Conservation (phyloP, 805 yeast species). For the Ogataea ganodermae region DNA sequence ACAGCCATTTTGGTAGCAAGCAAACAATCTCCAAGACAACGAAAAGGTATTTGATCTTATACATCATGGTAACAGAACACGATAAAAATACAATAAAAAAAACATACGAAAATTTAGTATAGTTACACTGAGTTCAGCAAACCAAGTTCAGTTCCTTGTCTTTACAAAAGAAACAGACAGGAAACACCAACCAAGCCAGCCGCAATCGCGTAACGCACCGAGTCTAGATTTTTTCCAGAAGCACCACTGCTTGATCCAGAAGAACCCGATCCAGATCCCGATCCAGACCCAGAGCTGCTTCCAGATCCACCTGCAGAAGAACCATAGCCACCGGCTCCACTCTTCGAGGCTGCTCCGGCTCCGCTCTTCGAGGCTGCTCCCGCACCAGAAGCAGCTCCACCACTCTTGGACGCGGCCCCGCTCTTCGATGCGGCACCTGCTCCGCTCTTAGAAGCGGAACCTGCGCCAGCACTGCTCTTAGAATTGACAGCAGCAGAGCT, state of each 20-base stretch:
- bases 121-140: too few relatives aligned
- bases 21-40: not conserved
- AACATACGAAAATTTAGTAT: not conserved
- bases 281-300: constrained; percentile 2
- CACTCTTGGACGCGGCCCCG: constrained; percentile 19
- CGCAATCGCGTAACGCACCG: constrained; percentile 19
- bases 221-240: constrained; percentile 16
- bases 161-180: constrained; percentile 27
- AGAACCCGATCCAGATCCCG: constrained; percentile 10
- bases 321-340: constrained; percentile 8
- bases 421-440: constrained; percentile 11
- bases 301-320: constrained; percentile 8
- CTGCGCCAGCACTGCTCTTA: constrained; percentile 11
- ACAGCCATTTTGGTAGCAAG: not conserved
- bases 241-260: constrained; percentile 16
- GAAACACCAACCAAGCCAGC: constrained; percentile 28
- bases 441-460: constrained; percentile 5
- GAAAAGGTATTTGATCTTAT: not conserved
- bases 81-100: not conserved
- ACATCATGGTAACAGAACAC: not conserved
- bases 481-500: too few relatives aligned
- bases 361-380: constrained; percentile 13
- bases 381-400: constrained; percentile 13
- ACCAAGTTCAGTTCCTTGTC: not conserved
- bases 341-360: constrained; percentile 9